Evolutionary conservation across 2,329 filamentous ascomycete genomes (phyloP).

Genomic region (Harringtonia aguacate): DNA sequence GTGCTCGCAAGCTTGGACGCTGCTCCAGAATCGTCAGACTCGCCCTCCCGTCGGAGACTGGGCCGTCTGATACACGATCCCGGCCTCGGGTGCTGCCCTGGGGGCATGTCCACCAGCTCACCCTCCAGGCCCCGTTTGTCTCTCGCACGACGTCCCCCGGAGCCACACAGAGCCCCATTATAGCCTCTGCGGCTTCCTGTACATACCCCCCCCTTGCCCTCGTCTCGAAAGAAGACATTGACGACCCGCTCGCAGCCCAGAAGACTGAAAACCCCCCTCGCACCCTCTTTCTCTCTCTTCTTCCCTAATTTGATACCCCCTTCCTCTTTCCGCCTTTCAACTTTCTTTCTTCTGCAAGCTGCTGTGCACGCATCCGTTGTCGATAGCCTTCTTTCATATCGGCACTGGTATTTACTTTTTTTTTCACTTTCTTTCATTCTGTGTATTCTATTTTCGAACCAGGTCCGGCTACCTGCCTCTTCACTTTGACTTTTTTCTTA

Average conservation of each 20-base stretch:
- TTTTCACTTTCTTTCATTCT: slow-evolving; percentile 12
- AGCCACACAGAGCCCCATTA: slow-evolving; percentile 13
- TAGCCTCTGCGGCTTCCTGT: slow-evolving; percentile 7
- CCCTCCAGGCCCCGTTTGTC: slow-evolving; percentile 11
- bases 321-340: slow-evolving; percentile 15
- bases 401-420: slow-evolving; percentile 24
- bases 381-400: slow-evolving; percentile 43
- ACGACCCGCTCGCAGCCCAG: too few species aligned
- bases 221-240: too few species aligned
- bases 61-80: slow-evolving; percentile 29
- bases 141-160: slow-evolving; percentile 5
- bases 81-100: slow-evolving; percentile 24
- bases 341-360: slow-evolving; percentile 24
- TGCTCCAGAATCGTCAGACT: slow-evolving; percentile 29
- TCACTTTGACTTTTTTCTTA: slow-evolving; percentile 9
- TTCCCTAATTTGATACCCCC: slow-evolving; percentile 1
- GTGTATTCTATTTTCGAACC: slow-evolving; percentile 26
- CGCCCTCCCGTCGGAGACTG: slow-evolving; percentile 23
- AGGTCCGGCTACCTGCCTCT: slow-evolving; percentile 41
- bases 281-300: neutral
- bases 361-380: slow-evolving; percentile 40
- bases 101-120: slow-evolving; percentile 20
- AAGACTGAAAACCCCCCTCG: slow-evolving; percentile 3
- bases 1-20: slow-evolving; percentile 17
- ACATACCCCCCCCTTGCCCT: too few species aligned